Conservation (phyloP, 1,284 basidiomycete genomes). For the Leccinum fallax region DNA sequence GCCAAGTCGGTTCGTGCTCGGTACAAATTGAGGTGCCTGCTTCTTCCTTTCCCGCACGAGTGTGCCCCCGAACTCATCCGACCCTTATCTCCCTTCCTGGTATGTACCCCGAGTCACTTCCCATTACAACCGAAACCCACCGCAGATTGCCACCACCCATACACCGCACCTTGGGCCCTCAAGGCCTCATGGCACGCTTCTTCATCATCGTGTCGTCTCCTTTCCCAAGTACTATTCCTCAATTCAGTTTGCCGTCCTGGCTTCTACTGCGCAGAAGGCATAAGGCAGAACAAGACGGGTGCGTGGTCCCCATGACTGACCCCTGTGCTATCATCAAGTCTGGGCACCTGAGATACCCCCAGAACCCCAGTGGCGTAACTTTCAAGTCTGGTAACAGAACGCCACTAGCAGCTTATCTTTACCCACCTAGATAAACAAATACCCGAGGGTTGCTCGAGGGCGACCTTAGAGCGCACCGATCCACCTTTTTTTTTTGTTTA, state of each 20-base stretch:
- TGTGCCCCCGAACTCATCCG: slow-evolving; percentile 24
- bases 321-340: slow-evolving; percentile 10
- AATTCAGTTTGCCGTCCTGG: not conserved
- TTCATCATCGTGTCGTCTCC: not conserved
- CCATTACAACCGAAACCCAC: not conserved
- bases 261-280: slow-evolving; percentile 12
- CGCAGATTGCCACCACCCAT: not conserved
- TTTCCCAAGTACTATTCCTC: slow-evolving; percentile 3
- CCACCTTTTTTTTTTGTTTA: not conserved
- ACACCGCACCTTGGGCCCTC: not conserved
- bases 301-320: not conserved
- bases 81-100: slow-evolving; percentile 4
- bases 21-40: slow-evolving; percentile 15
- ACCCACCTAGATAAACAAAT: slow-evolving; percentile 1
- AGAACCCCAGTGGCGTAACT: slow-evolving; percentile 2
- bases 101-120: not conserved
- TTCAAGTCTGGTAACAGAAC: not conserved
- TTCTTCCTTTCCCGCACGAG: slow-evolving; percentile 10
- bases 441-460: not conserved
- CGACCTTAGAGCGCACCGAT: not conserved
- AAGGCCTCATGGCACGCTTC: slow-evolving; percentile 1
- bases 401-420: not conserved
- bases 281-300: slow-evolving; percentile 9
- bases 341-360: not conserved
- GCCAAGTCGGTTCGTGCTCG: slow-evolving; percentile 18